Evolutionary conservation across 2,329 filamentous ascomycete species (phyloP).

Genomic region (Aspergillus flavus): DNA sequence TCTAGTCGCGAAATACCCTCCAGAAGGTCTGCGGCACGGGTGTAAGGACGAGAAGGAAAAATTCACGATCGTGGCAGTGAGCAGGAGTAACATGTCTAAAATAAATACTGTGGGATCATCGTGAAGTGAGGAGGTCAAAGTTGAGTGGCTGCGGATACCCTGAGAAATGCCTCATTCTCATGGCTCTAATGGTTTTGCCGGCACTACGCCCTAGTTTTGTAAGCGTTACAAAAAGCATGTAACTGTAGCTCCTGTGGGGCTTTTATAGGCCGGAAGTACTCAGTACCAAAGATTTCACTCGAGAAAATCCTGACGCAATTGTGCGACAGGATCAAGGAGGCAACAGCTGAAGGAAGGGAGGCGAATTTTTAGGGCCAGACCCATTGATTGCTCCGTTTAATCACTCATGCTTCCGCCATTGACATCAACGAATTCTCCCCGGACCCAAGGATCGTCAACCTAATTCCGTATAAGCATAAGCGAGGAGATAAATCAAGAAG

Average conservation of each 20-base stretch:
- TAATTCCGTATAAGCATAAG: not conserved
- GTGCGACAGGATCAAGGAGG: not conserved
- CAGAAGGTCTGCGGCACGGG: not conserved
- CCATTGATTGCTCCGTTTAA: conserved; percentile 2
- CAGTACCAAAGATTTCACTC: not conserved
- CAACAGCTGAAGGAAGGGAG: not conserved
- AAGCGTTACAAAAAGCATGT: not conserved
- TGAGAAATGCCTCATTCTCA: not conserved
- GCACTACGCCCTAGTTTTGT: not conserved
- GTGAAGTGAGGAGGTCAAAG: not conserved
- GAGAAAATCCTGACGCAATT: not conserved
- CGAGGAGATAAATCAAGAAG: too few species aligned
- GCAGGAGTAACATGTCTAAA: not conserved
- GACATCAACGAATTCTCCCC: not conserved
- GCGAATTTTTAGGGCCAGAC: not conserved
- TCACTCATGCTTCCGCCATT: conserved; percentile 8
- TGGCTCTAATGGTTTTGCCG: not conserved
- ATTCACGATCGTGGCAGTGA: not conserved
- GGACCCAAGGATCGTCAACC: not conserved
- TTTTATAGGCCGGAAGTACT: not conserved
- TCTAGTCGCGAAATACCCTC: not conserved
- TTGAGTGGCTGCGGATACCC: not conserved
- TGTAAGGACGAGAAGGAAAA: not conserved
- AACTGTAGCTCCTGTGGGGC: not conserved
- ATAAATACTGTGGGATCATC: not conserved